These are phyloP conservation scores for Aspergillus oerlinghausenensis DNA, from an alignment of 2,329 filamentous ascomycete species.

Conservation along the genomic window DNA sequence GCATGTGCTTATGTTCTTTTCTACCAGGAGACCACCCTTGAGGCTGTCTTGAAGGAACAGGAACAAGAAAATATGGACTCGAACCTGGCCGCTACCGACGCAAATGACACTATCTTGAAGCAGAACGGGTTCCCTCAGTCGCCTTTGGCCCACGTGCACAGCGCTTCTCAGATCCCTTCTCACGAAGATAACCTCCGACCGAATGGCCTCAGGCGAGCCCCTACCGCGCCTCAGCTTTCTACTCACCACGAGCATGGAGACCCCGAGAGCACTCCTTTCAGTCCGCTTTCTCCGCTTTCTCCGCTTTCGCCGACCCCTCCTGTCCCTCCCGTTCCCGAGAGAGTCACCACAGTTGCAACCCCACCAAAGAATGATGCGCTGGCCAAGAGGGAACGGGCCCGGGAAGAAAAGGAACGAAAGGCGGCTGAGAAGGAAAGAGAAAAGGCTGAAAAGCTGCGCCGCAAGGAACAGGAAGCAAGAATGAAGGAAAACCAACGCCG, in stretches of 20 bases:
- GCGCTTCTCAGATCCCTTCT: constrained; percentile 32
- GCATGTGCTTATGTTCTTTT: constrained; percentile 97
- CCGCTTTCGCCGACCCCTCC: constrained; percentile 11
- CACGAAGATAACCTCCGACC: constrained; percentile 32
- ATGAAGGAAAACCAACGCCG: constrained; percentile 45
- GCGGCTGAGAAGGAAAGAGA: constrained; percentile 45
- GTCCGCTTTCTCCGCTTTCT: constrained; percentile 6
- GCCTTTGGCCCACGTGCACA: constrained; percentile 37
- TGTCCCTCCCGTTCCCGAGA: constrained; percentile 20
- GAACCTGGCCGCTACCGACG: constrained; percentile 46
- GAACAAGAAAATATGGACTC: constrained; percentile 64
- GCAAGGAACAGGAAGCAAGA: constrained; percentile 54
- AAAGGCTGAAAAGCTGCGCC: constrained; percentile 52
- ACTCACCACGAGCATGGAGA: constrained; percentile 31
- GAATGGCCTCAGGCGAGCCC: constrained; percentile 29
- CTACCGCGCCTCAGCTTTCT: constrained; percentile 48
- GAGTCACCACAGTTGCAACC: not conserved
- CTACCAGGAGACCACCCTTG: constrained; percentile 82
- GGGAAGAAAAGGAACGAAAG: constrained; percentile 56
- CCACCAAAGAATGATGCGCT: constrained; percentile 55
- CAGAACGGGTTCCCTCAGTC: constrained; percentile 29
- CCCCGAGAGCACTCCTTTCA: constrained; percentile 9
- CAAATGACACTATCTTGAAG: constrained; percentile 25
- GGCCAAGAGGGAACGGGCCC: constrained; percentile 63
- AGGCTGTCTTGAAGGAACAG: constrained; percentile 69